Evolutionary conservation across 768 basidiomycete species (phyloP).

Genomic region (Xanthoconium purpureum): DNA sequence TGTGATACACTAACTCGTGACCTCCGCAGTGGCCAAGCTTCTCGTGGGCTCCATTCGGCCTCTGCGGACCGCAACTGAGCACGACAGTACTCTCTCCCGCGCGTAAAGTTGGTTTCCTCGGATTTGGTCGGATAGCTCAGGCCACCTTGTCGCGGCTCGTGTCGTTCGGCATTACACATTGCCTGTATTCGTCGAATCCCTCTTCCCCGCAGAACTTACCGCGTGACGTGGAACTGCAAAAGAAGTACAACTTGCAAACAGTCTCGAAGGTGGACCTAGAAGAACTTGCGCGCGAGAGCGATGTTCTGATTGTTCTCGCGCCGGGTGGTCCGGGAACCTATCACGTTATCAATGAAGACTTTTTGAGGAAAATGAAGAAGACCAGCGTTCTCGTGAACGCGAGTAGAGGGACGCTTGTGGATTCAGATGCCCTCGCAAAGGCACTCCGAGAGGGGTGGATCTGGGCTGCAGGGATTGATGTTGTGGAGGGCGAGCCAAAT

Average conservation of each 20-base stretch:
- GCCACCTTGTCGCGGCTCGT: slow-evolving; percentile 75
- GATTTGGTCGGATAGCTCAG: slow-evolving; percentile 93
- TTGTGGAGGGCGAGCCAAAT: slow-evolving; percentile 88
- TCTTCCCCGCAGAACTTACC: slow-evolving; percentile 41
- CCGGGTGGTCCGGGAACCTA: slow-evolving; percentile 70
- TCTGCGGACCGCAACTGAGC: slow-evolving; percentile 83
- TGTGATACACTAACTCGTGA: neutral
- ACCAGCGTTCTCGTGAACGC: slow-evolving; percentile 82
- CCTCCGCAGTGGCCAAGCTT: slow-evolving; percentile 68
- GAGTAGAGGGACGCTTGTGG: slow-evolving; percentile 81
- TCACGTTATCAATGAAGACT: slow-evolving; percentile 67
- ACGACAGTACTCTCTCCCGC: slow-evolving; percentile 44
- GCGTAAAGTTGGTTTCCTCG: slow-evolving; percentile 84
- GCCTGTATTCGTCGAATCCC: slow-evolving; percentile 65
- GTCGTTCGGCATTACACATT: slow-evolving; percentile 76
- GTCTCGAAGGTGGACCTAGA: slow-evolving; percentile 61
- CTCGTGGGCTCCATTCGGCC: slow-evolving; percentile 77
- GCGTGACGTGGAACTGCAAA: slow-evolving; percentile 39
- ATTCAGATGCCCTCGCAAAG: slow-evolving; percentile 81
- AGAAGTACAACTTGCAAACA: slow-evolving; percentile 31
- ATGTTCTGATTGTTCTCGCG: slow-evolving; percentile 81
- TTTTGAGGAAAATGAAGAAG: slow-evolving; percentile 83
- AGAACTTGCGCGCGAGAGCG: slow-evolving; percentile 72
- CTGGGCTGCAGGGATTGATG: slow-evolving; percentile 91
- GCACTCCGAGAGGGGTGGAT: slow-evolving; percentile 79